Evolutionary conservation across 306 rosid species (phyloP).

Genomic region (Sechiopsis laciniata): DNA sequence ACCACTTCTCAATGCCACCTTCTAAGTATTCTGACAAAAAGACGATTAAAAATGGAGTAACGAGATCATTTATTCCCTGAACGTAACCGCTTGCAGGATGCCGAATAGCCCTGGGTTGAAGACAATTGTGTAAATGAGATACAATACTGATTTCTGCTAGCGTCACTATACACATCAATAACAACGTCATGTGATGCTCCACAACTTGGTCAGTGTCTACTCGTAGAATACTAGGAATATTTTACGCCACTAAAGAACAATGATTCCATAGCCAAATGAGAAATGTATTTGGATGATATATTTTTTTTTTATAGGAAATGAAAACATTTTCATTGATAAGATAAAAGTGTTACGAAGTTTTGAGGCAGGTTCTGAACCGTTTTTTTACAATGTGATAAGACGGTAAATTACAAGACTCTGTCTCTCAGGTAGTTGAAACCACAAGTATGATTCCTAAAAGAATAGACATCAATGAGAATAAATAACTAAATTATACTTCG

Average conservation of each 20-base stretch:
- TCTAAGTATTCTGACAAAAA: slow-evolving; percentile 77
- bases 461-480: too few species aligned
- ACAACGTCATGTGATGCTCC: background rate
- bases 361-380: too few species aligned
- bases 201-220: slow-evolving; percentile 11
- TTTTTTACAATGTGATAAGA: too few species aligned
- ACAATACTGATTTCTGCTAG: slow-evolving; percentile 24
- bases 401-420: too few species aligned
- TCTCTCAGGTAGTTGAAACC: too few species aligned
- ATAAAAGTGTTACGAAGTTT: too few species aligned
- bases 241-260: background rate
- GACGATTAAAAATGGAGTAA: slow-evolving; percentile 83
- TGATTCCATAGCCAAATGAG: background rate
- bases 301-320: too few species aligned
- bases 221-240: background rate
- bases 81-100: slow-evolving; percentile 99
- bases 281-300: too few species aligned
- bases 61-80: slow-evolving; percentile 98
- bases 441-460: too few species aligned
- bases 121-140: background rate
- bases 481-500: too few species aligned
- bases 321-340: too few species aligned
- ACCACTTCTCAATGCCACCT: slow-evolving; percentile 72
- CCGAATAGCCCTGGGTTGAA: slow-evolving; percentile 77
- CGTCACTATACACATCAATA: background rate